These are phyloP conservation scores for Tephrocybe rancida DNA, from an alignment of 768 basidiomycete genomes.

Conservation along the genomic window DNA sequence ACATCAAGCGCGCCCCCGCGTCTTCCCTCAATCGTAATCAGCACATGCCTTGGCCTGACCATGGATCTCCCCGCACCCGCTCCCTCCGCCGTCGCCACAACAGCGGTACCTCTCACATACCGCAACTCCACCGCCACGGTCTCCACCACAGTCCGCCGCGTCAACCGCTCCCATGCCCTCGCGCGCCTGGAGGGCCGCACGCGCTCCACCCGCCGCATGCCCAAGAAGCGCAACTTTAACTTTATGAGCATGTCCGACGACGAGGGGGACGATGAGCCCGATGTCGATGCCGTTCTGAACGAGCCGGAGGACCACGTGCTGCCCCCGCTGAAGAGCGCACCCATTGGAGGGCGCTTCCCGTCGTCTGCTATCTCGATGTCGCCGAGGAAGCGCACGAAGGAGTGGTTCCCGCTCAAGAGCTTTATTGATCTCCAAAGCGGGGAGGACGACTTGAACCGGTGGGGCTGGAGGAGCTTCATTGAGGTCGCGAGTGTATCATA, in stretches of 20 bases:
- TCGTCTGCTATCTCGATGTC: constrained; percentile 2
- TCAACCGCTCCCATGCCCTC: constrained; percentile 61
- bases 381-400: constrained; percentile 28
- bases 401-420: constrained; percentile 61
- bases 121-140: constrained; percentile 36
- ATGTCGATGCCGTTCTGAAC: constrained; percentile 24
- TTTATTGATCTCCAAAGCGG: constrained; percentile 59
- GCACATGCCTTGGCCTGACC: constrained; percentile 27
- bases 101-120: constrained; percentile 16
- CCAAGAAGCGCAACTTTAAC: constrained; percentile 53
- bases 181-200: constrained; percentile 64
- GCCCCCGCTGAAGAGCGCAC: constrained; percentile 21
- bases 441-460: constrained; percentile 45
- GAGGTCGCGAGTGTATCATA: constrained; percentile 48
- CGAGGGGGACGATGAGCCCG: too few species aligned
- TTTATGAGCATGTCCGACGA: constrained; percentile 75
- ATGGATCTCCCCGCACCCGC: constrained; percentile 20
- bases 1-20: constrained; percentile 25
- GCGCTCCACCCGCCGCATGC: constrained; percentile 18
- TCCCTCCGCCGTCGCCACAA: constrained; percentile 22
- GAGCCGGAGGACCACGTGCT: constrained; percentile 43
- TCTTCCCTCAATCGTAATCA: constrained; percentile 31
- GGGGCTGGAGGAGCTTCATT: constrained; percentile 68
- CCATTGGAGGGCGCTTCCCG: constrained; percentile 12
- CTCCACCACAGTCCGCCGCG: constrained; percentile 45